These are phyloP conservation scores for Porphyrellus cyaneotinctus DNA, from an alignment of 768 basidiomycete species.

Conservation along the genomic window DNA sequence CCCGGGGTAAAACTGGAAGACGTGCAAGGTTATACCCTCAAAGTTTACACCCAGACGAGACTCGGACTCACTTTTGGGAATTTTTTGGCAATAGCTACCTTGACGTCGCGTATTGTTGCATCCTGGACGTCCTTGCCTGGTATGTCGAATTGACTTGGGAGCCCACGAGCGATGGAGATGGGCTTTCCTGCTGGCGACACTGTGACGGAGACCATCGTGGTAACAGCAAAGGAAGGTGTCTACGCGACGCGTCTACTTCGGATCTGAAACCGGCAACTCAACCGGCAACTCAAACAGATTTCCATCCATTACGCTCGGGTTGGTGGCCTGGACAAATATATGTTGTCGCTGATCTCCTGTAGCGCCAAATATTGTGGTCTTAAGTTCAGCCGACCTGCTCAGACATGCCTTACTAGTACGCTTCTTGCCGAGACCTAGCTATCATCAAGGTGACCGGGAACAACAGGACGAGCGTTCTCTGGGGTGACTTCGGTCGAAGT, in stretches of 20 bases:
- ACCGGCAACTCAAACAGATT: conserved; percentile 2
- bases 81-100: conserved; percentile 54
- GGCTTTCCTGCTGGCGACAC: conserved; percentile 48
- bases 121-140: conserved; percentile 38
- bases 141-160: conserved; percentile 52
- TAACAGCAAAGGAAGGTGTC: not conserved
- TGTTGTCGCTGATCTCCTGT: conserved; percentile 10
- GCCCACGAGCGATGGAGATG: conserved; percentile 43
- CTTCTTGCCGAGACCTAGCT: not conserved
- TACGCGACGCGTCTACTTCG: not conserved
- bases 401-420: conserved; percentile 7
- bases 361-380: not conserved
- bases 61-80: conserved; percentile 43
- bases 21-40: conserved; percentile 1
- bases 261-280: not conserved
- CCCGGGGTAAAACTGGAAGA: conserved; percentile 56
- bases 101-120: conserved; percentile 66
- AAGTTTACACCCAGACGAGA: not conserved
- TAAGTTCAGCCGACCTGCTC: not conserved
- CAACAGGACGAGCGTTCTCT: conserved; percentile 21
- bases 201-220: conserved; percentile 49
- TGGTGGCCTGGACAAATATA: not conserved
- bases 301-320: too few species aligned
- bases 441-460: conserved; percentile 4
- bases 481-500: conserved; percentile 25